These are phyloP conservation scores for Neonectria magnoliae DNA, from an alignment of 2,329 filamentous ascomycete species.

Conservation along the genomic window DNA sequence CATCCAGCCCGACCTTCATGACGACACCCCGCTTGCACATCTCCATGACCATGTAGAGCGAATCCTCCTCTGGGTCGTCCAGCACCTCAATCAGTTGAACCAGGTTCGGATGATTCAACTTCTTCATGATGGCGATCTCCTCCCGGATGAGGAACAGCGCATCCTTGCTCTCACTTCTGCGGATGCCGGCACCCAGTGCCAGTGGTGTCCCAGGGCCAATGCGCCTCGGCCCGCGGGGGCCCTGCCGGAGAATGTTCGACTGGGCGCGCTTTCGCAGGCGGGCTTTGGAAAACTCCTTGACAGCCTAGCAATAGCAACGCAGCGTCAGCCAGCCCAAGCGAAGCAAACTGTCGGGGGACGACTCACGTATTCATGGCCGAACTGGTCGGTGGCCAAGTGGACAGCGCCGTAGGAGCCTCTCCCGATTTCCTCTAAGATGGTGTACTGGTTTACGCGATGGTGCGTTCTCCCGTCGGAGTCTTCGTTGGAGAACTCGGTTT, in stretches of 20 bases:
- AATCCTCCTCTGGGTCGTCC: constrained; percentile 95
- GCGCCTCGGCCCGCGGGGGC: constrained; percentile 49
- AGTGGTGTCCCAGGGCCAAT: constrained; percentile 39
- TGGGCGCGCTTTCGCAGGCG: constrained; percentile 89
- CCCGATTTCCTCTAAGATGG: constrained; percentile 95
- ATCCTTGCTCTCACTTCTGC: constrained; percentile 69
- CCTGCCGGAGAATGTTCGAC: constrained; percentile 79
- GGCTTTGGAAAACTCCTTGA: constrained; percentile 98
- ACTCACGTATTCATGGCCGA: constrained; percentile 90
- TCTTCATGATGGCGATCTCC: constrained; percentile 99
- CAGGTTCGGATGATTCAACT: constrained; percentile 93
- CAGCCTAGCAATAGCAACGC: constrained; percentile 71
- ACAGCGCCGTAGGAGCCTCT: constrained; percentile 95
- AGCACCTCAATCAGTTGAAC: constrained; percentile 93
- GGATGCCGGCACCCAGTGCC: constrained; percentile 40
- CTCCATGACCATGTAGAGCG: constrained; percentile 97
- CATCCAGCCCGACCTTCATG: constrained; percentile 93
- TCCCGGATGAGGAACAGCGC: constrained; percentile 89
- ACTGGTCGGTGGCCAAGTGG: constrained; percentile 89
- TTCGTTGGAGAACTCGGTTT: constrained; percentile 86
- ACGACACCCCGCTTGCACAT: constrained; percentile 99
- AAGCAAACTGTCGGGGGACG: not conserved
- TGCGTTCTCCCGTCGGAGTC: constrained; percentile 83
- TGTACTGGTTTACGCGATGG: constrained; percentile 93
- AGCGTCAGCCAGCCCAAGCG: constrained; percentile 23